phyloP scores from a whole-genome alignment of 1,284 basidiomycete genomes.

The Heterobasidion irregulare region DNA sequence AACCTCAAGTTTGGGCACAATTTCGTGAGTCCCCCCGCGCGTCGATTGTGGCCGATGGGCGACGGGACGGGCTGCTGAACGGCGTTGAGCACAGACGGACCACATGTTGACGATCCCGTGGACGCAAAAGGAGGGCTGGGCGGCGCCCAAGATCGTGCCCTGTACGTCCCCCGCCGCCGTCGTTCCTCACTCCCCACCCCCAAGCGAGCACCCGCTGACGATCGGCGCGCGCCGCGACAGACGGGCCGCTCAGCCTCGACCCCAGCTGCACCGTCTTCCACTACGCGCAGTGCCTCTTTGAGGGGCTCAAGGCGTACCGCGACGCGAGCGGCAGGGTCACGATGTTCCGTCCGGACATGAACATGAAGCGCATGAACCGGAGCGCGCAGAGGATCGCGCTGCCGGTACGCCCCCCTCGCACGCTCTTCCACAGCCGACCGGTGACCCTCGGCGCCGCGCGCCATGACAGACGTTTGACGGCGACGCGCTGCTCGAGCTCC shows the following conservation, averaged over 20 bases:
- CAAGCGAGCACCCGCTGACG: neutral
- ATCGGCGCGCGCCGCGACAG: constrained; percentile 18
- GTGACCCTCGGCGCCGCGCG: neutral
- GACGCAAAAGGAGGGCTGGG: constrained; percentile 73
- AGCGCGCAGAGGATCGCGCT: constrained; percentile 71
- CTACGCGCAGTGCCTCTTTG: constrained; percentile 88
- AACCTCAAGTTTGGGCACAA: neutral
- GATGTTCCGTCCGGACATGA: constrained; percentile 96
- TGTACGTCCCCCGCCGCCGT: constrained; percentile 35
- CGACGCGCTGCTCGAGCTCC: constrained; percentile 71
- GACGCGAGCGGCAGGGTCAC: constrained; percentile 74
- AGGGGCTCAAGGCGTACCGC: constrained; percentile 95
- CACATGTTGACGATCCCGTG: constrained; percentile 91
- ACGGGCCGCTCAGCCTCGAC: constrained; percentile 68
- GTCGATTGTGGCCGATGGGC: neutral
- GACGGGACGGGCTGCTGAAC: neutral
- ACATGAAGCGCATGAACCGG: constrained; percentile 90
- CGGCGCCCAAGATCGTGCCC: constrained; percentile 74
- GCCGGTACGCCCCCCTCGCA: constrained; percentile 42
- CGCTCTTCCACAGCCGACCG: neutral
- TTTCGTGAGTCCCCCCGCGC: neutral
- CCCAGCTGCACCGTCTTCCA: constrained; percentile 89
- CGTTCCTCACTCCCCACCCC: neutral
- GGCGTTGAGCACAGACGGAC: constrained; percentile 52
- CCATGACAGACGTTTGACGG: constrained; percentile 68